Evolutionary conservation across 768 basidiomycete species (phyloP).

Genomic region (Hebeloma cylindrosporum): DNA sequence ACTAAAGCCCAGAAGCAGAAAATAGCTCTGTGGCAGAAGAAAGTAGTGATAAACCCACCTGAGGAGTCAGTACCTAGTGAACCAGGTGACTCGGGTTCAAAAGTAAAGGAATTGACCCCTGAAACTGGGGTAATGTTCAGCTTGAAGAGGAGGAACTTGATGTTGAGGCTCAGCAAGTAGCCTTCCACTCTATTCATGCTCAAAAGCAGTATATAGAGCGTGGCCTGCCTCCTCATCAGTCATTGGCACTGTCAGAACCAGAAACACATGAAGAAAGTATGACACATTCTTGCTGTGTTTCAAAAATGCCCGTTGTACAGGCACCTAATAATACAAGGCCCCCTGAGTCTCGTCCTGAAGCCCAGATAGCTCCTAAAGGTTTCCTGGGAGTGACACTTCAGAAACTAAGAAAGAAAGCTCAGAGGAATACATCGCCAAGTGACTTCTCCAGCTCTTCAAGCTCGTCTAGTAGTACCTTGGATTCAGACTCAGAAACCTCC

Average conservation of each 20-base stretch:
- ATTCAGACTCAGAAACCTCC: too few relatives aligned
- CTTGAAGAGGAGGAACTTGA: constrained; percentile 18
- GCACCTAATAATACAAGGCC: background rate
- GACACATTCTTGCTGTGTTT: background rate
- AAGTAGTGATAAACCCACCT: too few relatives aligned
- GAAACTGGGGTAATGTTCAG: constrained; percentile 23
- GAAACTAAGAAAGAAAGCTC: background rate
- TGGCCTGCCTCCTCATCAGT: background rate
- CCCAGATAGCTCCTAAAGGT: constrained; percentile 6
- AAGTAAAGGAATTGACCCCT: constrained; percentile 24
- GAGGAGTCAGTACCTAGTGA: too few relatives aligned
- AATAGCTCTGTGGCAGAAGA: too few relatives aligned
- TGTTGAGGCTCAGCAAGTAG: constrained; percentile 14
- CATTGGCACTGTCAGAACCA: too few relatives aligned
- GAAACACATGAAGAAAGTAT: too few relatives aligned
- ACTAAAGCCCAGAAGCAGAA: too few relatives aligned
- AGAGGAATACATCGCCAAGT: background rate
- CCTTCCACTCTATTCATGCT: constrained; percentile 1
- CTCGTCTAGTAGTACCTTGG: background rate
- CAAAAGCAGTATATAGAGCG: background rate
- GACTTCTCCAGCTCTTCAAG: constrained; percentile 1
- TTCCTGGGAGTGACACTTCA: constrained; percentile 7
- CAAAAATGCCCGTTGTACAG: background rate
- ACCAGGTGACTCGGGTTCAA: constrained; percentile 15
- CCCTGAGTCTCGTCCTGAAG: background rate